phyloP scores from a whole-genome alignment of 2,329 filamentous ascomycete genomes.

The Exophiala aquamarina region DNA sequence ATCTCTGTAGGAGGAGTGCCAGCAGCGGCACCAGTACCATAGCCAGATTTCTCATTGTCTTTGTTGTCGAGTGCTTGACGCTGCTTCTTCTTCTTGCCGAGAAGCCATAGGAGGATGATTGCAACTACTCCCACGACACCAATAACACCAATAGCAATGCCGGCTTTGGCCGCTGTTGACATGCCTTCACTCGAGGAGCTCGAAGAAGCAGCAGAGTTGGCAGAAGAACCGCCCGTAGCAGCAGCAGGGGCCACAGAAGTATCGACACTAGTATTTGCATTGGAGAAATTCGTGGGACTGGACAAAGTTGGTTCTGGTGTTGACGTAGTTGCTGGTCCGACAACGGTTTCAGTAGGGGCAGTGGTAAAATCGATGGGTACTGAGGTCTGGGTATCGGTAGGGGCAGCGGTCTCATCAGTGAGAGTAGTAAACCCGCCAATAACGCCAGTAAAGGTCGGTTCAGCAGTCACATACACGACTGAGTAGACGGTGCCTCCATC shows the following conservation, averaged over 20 bases:
- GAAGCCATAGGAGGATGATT: constrained; percentile 68
- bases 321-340: constrained; percentile 20
- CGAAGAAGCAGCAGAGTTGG: constrained; percentile 11
- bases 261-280: constrained; percentile 4
- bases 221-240: constrained; percentile 15
- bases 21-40: constrained; percentile 32
- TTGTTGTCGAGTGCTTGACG: constrained; percentile 48
- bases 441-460: constrained; percentile 52
- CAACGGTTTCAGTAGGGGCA: constrained; percentile 14
- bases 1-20: constrained; percentile 29
- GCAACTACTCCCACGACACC: constrained; percentile 66
- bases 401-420: constrained; percentile 8
- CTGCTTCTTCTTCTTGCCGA: constrained; percentile 68
- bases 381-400: constrained; percentile 6
- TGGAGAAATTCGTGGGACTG: constrained; percentile 14
- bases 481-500: constrained; percentile 24
- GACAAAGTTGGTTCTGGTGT: constrained; percentile 14
- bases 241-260: constrained; percentile 18
- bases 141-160: constrained; percentile 80
- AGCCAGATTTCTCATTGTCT: constrained; percentile 65
- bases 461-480: constrained; percentile 53
- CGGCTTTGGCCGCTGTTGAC: constrained; percentile 64
- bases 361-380: constrained; percentile 5
- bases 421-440: constrained; percentile 50
- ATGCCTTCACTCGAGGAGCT: constrained; percentile 38